phyloP scores from a whole-genome alignment of 441 rosid genomes.

The Arabidopsis hybrid region DNA sequence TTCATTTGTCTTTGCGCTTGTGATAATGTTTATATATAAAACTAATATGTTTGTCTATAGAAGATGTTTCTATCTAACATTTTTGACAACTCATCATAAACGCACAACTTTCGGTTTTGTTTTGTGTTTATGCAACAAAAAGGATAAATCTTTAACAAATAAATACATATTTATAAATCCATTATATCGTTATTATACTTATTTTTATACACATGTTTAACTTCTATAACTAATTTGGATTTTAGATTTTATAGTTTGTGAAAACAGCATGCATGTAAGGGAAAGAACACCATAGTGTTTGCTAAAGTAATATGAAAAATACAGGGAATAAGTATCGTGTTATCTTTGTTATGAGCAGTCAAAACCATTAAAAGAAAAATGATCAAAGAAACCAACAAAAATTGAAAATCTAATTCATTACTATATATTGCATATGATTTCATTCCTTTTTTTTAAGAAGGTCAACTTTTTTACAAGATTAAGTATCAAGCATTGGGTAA shows the following conservation, averaged over 20 bases:
- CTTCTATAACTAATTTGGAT: no score
- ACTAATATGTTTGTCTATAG: no score
- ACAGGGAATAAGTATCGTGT: not conserved
- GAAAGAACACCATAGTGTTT: not conserved
- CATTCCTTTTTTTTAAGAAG: not conserved
- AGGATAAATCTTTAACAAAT: no score
- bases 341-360: not conserved
- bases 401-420: not conserved
- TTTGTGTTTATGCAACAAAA: no score
- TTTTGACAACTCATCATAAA: no score
- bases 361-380: not conserved
- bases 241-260: no score
- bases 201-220: not conserved
- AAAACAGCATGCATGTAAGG: not conserved
- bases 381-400: not conserved
- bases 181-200: no score
- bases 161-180: no score
- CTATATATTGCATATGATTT: not conserved
- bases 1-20: no score
- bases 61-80: no score
- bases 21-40: no score
- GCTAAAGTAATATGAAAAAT: not conserved
- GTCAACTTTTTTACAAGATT: not conserved
- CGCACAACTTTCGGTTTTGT: no score
- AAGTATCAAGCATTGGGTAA: not conserved